Evolutionary conservation across 352 stramenopile genomes (phyloP).

Genomic region (Phytophthora sp.): DNA sequence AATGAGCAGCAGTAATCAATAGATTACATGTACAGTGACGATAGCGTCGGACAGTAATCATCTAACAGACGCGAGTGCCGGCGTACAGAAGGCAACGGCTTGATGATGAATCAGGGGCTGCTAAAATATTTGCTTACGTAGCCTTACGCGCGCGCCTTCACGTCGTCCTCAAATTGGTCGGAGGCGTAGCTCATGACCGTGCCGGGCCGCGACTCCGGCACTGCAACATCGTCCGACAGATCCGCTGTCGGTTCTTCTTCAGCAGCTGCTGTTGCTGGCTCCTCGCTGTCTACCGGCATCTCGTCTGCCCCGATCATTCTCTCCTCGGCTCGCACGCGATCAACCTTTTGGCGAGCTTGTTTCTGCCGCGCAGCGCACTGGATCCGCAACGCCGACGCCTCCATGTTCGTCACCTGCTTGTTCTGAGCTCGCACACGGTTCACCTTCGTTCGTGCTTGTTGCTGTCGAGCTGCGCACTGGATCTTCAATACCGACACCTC

Average conservation of each 20-base stretch:
- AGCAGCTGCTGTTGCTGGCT: slow-evolving; percentile 5
- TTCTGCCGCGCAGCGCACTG: slow-evolving; percentile 64
- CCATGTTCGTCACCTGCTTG: slow-evolving; percentile 13
- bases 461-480: slow-evolving; percentile 49
- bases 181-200: slow-evolving; percentile 68
- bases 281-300: background rate
- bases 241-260: background rate
- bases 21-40: slow-evolving; percentile 1
- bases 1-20: background rate
- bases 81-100: background rate
- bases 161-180: slow-evolving; percentile 70
- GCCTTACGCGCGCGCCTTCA: slow-evolving; percentile 26
- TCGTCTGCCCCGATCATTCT: slow-evolving; percentile 8
- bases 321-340: slow-evolving; percentile 31
- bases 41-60: too few relatives aligned
- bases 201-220: slow-evolving; percentile 36
- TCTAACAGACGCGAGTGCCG: too few relatives aligned
- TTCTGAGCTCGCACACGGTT: slow-evolving; percentile 14
- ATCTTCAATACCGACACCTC: slow-evolving; percentile 28
- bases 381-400: slow-evolving; percentile 48
- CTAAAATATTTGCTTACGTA: slow-evolving; percentile 3
- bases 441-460: slow-evolving; percentile 30
- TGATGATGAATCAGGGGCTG: background rate
- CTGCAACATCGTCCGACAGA: background rate
- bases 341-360: slow-evolving; percentile 48